A percentile compares a stretch with the other conserved stretches of the same genome.
Conservation (phyloP, 129 eudicot species). For the Flaveria ramosissima region DNA sequence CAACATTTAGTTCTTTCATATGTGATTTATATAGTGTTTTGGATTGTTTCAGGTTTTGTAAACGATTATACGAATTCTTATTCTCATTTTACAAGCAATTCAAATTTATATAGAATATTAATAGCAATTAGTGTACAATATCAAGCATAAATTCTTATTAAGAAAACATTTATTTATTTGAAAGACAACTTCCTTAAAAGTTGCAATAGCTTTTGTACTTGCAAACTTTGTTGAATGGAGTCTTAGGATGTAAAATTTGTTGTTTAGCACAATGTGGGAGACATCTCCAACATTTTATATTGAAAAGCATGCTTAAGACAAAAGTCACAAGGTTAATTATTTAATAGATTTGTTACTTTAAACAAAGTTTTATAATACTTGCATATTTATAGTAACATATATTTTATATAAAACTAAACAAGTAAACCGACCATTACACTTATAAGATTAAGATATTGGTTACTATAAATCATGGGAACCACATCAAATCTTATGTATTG, state of each 20-base stretch:
- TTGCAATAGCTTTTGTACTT: constrained; percentile 46
- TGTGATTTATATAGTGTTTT: too few relatives aligned
- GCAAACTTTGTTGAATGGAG: constrained; percentile 38
- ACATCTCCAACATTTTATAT: constrained; percentile 47
- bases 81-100: constrained; percentile 2
- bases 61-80: background rate
- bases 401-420: background rate
- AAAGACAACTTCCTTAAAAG: constrained; percentile 42
- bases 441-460: constrained; percentile 32
- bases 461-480: constrained; percentile 30
- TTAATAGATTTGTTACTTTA: background rate
- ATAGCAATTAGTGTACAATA: background rate
- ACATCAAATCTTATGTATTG: constrained; percentile 18
- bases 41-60: background rate
- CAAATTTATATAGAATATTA: background rate
- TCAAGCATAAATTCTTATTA: constrained; percentile 13
- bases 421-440: constrained; percentile 13
- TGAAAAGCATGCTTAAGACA: constrained; percentile 47
- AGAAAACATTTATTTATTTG: constrained; percentile 16
- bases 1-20: too few relatives aligned
- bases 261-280: constrained; percentile 47
- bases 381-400: background rate
- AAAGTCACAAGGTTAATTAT: constrained; percentile 39
- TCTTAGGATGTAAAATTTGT: constrained; percentile 57
- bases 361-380: background rate